A percentile compares a stretch with the other conserved stretches of the same genome.
Evolutionary conservation across 2,329 filamentous ascomycete species (phyloP).

Genomic region (Zasmidium cellare): DNA sequence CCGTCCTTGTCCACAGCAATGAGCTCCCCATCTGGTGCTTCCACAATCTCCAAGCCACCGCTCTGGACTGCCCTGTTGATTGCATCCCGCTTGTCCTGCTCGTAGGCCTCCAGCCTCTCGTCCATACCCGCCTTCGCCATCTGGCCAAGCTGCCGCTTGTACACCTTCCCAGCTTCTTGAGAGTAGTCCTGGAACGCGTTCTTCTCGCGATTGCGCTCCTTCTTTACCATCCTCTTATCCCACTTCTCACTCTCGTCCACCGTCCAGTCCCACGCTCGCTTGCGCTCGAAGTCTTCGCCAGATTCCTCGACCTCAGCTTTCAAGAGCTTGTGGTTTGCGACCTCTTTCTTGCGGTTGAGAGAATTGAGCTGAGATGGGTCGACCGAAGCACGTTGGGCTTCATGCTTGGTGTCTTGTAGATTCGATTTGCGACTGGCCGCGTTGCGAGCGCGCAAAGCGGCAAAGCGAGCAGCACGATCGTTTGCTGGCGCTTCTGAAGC

Average conservation of each 20-base stretch:
- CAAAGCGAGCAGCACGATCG: constrained; percentile 77
- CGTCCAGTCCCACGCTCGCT: constrained; percentile 98
- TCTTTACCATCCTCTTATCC: constrained; percentile 89
- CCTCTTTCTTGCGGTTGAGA: constrained; percentile 80
- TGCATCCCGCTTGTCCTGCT: constrained; percentile 78
- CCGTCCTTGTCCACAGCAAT: constrained; percentile 92
- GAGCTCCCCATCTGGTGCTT: constrained; percentile 92
- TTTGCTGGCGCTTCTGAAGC: constrained; percentile 43
- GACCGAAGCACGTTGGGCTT: constrained; percentile 75
- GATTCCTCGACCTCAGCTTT: constrained; percentile 85
- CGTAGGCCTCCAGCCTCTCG: constrained; percentile 69
- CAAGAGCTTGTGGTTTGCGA: constrained; percentile 87
- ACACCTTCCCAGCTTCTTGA: constrained; percentile 85
- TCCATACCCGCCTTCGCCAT: constrained; percentile 54
- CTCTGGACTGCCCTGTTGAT: constrained; percentile 81
- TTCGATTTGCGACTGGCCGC: constrained; percentile 64
- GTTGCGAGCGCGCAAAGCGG: constrained; percentile 75
- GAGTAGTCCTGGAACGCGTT: constrained; percentile 88
- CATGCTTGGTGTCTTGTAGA: constrained; percentile 77
- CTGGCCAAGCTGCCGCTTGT: constrained; percentile 84
- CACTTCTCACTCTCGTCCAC: constrained; percentile 90
- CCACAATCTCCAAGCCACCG: constrained; percentile 87
- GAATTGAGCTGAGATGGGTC: constrained; percentile 76
- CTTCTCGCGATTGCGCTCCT: constrained; percentile 75
- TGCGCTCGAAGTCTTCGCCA: constrained; percentile 93